A percentile compares a stretch with the other conserved stretches of the same genome.
These are phyloP conservation scores for Parasarocladium wereldwijsianum DNA, from an alignment of 2,329 filamentous ascomycete species.

Conservation along the genomic window DNA sequence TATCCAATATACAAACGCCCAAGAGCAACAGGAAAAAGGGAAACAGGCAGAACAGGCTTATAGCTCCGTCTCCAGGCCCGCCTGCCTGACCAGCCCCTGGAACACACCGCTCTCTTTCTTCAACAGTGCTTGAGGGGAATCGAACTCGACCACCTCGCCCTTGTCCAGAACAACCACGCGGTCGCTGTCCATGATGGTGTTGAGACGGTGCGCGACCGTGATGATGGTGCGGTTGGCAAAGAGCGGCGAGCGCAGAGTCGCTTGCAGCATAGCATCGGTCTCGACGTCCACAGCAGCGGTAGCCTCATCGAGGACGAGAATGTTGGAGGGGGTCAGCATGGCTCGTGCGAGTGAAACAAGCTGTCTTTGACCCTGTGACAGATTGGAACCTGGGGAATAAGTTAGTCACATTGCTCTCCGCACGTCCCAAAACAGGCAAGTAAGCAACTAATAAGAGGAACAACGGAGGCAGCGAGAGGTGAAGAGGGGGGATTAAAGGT, in stretches of 20 bases:
- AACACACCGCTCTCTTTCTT: slow-evolving; percentile 63
- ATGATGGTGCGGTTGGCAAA: slow-evolving; percentile 94
- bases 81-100: slow-evolving; percentile 81
- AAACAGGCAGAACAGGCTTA: no score
- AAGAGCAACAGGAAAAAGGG: no score
- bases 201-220: slow-evolving; percentile 95
- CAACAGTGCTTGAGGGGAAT: slow-evolving; percentile 67
- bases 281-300: slow-evolving; percentile 63
- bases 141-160: slow-evolving; percentile 84
- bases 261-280: slow-evolving; percentile 52
- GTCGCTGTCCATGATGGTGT: slow-evolving; percentile 83
- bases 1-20: no score
- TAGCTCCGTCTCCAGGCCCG: slow-evolving; percentile 49
- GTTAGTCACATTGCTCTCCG: no score
- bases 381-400: slow-evolving; percentile 59
- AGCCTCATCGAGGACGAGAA: slow-evolving; percentile 91
- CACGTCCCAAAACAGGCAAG: no score
- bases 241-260: slow-evolving; percentile 44
- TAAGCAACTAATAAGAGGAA: slow-evolving; percentile 3
- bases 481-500: no score
- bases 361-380: slow-evolving; percentile 90
- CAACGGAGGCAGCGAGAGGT: no score
- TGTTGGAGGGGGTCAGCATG: slow-evolving; percentile 88
- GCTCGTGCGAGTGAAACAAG: slow-evolving; percentile 87
- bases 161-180: slow-evolving; percentile 87